A percentile compares a stretch with the other conserved stretches of the same genome.
Conservation (phyloP, 306 rosid genomes). For the Lupinus albus region DNA sequence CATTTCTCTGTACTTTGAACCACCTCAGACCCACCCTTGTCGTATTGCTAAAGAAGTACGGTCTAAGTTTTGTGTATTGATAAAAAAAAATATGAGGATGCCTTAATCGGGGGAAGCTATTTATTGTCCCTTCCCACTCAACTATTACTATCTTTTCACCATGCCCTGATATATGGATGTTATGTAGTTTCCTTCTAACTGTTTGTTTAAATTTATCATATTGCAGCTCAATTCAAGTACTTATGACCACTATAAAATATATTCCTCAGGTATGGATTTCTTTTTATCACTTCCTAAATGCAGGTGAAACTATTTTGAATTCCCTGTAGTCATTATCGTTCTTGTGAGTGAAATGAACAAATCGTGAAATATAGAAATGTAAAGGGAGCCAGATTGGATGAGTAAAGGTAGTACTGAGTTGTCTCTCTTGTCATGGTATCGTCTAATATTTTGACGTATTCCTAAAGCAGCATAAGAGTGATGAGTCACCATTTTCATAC, state of each 20-base stretch:
- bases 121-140: not conserved
- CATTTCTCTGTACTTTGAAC: slow-evolving; percentile 11
- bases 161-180: slow-evolving; percentile 2
- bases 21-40: not conserved
- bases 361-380: not conserved
- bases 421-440: slow-evolving; percentile 14
- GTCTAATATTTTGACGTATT: slow-evolving; percentile 23
- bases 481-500: slow-evolving; percentile 19
- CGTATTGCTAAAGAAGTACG: not conserved
- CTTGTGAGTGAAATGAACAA: not conserved
- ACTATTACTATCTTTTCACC: not conserved
- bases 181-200: slow-evolving; percentile 40
- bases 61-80: slow-evolving; percentile 7
- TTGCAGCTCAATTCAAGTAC: slow-evolving; percentile 84
- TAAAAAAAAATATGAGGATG: slow-evolving; percentile 1
- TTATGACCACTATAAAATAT: slow-evolving; percentile 81
- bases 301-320: slow-evolving; percentile 6
- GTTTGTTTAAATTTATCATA: slow-evolving; percentile 44
- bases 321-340: slow-evolving; percentile 1
- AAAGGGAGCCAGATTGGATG: slow-evolving; percentile 7
- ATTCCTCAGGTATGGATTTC: slow-evolving; percentile 78
- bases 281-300: slow-evolving; percentile 56
- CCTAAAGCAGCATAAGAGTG: not conserved
- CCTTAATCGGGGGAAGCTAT: not conserved
- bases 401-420: slow-evolving; percentile 18